Evolutionary conservation across 495 filamentous ascomycete species (phyloP), one percentile per base, ranked within the genome.

Genomic region (Schizothecium vesticola): DNA sequence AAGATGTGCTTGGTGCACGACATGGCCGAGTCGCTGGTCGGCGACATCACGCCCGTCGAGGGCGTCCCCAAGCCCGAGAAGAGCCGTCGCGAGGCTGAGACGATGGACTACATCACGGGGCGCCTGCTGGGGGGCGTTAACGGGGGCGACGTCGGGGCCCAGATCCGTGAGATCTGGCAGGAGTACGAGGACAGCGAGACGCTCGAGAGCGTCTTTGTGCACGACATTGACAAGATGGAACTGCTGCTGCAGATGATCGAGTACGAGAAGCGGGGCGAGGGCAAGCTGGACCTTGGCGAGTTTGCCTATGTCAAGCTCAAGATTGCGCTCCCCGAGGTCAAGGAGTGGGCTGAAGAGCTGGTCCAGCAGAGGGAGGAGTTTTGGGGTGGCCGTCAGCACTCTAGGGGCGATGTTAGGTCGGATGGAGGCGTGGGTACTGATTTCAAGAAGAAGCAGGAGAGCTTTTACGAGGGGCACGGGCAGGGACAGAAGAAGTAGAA

Each of bases 221-320:
- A 99, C 74, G 95, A 98, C 80, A 86, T 99, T 65, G 95, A 99
- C 78, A 97, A 97, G 85, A 88, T 98, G 76, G 95, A 99, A 81
- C 80, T 99, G 51, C 77, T 99, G 59, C 79, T 95, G 76, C 95
- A 99, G 82, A 97, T 97, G 90, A 83, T 97, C 23, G 95, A 99
- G 77, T 99, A 99, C 76, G 95, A 99, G 86, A 91, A 90, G 72
- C 80, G 83, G 13, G 79, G 86, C 28, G 77, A 88, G 36, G 84
- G 86, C 58, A 70, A 79, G 70, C 76, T 91, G 64, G 92, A 97
- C 77, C 81, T 99, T 57, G 85, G 88, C 25, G 95, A 98, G 79
- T 98, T 99, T 73, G 78, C 87, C 24, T 86, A 87, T 66, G 95
- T 97, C 61, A 87, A 89, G 51, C 79, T 73, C n/a, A 84, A 83